Percentiles rank a stretch among this genome's conserved stretches.
Conservation (phyloP, 495 filamentous ascomycete genomes). For the Xylaria curta region DNA sequence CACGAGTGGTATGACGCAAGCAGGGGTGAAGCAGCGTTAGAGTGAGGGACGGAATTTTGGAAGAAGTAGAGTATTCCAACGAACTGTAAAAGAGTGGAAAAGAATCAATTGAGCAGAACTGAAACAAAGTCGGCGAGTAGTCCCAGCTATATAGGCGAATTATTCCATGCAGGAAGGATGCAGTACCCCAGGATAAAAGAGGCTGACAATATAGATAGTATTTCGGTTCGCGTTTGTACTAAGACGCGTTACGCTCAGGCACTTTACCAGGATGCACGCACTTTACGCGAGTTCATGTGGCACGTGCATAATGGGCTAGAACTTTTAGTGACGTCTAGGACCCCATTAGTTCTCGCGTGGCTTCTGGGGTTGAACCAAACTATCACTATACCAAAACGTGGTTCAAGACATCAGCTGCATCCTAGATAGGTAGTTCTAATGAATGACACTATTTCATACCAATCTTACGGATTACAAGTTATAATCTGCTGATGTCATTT, state of each 20-base stretch:
- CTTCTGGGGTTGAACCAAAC: neutral
- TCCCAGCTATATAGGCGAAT: neutral
- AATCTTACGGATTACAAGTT: neutral
- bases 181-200: too few relatives aligned
- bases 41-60: neutral
- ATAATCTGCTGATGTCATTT: neutral
- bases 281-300: constrained; percentile 30
- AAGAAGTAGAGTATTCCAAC: neutral
- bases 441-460: neutral
- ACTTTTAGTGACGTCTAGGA: neutral
- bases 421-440: neutral
- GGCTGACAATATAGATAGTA: neutral
- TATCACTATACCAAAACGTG: neutral
- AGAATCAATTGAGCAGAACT: neutral
- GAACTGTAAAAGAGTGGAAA: neutral
- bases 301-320: constrained; percentile 9
- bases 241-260: constrained; percentile 17
- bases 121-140: neutral
- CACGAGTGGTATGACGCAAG: neutral
- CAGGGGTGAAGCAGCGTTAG: constrained; percentile 1
- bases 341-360: neutral
- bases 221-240: constrained; percentile 7
- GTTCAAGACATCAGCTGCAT: neutral
- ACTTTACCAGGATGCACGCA: constrained; percentile 8
- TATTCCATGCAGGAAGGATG: neutral